Conservation (phyloP, 225 moss, liverwort and hornwort genomes). For the Ulota crispa region DNA sequence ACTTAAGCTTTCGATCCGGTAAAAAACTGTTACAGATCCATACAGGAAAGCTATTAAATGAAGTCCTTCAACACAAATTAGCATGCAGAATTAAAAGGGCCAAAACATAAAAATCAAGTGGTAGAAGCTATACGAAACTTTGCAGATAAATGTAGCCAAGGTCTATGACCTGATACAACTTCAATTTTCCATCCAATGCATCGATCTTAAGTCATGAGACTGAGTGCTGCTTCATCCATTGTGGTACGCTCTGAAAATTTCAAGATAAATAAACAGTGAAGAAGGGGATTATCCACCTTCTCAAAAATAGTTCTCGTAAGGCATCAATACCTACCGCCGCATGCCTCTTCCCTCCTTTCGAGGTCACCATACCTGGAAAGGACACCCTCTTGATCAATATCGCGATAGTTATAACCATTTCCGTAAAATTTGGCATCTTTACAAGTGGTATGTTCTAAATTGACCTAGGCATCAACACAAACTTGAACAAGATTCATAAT, state of each 20-base stretch:
- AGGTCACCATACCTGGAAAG: conserved; percentile 82
- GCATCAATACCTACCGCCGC: conserved; percentile 95
- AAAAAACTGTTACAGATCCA: conserved; percentile 62
- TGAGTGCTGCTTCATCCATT: not conserved
- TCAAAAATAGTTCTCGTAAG: conserved; percentile 85
- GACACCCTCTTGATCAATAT: conserved; percentile 5
- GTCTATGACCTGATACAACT: not conserved
- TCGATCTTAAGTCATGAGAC: not conserved
- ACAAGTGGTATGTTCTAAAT: not conserved
- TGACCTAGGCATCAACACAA: not conserved
- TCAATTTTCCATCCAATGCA: not conserved
- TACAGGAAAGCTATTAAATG: not conserved
- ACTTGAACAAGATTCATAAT: not conserved
- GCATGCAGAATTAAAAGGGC: conserved; percentile 4
- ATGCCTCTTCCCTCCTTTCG: conserved; percentile 97
- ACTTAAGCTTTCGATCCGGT: conserved; percentile 93
- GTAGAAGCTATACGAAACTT: not conserved
- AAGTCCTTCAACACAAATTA: not conserved
- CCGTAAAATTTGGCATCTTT: not conserved
- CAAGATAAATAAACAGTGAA: not conserved
- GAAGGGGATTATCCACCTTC: conserved; percentile 44
- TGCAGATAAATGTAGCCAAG: not conserved
- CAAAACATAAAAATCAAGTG: not conserved
- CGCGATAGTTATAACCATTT: not conserved
- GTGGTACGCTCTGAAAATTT: not conserved